Evolutionary conservation across 805 yeast species (phyloP), one percentile per base, ranked within the genome.

Genomic region (Myxozyma lipomycoides): DNA sequence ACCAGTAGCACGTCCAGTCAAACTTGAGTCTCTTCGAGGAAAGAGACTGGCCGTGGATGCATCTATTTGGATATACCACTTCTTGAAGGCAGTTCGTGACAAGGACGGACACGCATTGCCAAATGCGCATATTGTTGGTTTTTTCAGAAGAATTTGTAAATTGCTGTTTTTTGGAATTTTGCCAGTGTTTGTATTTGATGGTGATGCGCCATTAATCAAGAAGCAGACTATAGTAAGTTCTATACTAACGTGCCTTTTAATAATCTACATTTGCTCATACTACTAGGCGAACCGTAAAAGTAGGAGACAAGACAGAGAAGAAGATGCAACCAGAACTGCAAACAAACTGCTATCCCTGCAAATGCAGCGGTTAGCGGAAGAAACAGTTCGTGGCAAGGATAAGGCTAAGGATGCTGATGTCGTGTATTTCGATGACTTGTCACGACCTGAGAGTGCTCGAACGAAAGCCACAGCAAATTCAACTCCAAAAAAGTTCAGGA

Each of bases 31-130:
- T 0, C 74, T 93, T 32, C 78, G 85, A 21, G 81, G 89, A 51
- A 84, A 83, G 64, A 73, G 77, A 46, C 72, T 93, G 61, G 98
- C 98, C 0, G 91, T 93, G 5, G 99, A 93, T 73, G 99, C 98
- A 0, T 91, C 98, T 1, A 93, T 93, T 57, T 93, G 99, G 99
- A 85, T 93, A 48, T 93, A 93, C 65, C 99, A 93, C 67, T 93
- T 93, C 64, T 72, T 93, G 57, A 93, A 91, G 66, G 98, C 98
- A 0, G 95, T 93, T 21, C 76, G 98, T 59, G 95, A 89, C 65
- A 70, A 78, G 36, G 84, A 84, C 26, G 98, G 98, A 5, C 79
- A 84, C 52, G 78, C 86, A 0, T 66, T 90, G 52, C 75, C 77
- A 26, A 85, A 82, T 54, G 83, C 96, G 0, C 98, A 93, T 66